Evolutionary conservation across 2,329 filamentous ascomycete genomes (phyloP).

Genomic region (Drechslerella dactyloides): DNA sequence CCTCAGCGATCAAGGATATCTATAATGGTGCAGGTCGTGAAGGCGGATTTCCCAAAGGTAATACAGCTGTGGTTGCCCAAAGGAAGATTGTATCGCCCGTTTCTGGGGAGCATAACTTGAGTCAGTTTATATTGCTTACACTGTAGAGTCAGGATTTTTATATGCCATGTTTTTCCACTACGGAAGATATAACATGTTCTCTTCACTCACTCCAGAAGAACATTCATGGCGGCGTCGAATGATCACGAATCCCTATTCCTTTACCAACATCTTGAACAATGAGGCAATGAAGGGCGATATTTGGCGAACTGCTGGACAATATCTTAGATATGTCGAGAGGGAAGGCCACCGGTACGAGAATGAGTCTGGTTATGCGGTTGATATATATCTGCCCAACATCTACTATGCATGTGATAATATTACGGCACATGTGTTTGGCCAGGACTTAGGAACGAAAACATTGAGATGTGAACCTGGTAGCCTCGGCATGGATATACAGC

Average conservation of each 20-base stretch:
- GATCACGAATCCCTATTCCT: constrained; percentile 47
- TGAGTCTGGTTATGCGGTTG: constrained; percentile 22
- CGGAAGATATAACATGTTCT: constrained; percentile 50
- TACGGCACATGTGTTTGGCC: constrained; percentile 48
- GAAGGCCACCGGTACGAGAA: constrained; percentile 23
- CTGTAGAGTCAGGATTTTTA: constrained; percentile 22
- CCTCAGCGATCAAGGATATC: constrained; percentile 67
- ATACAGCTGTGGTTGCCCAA: neutral
- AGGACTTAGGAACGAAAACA: constrained; percentile 31
- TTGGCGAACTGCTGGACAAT: constrained; percentile 35
- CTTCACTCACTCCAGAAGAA: constrained; percentile 37
- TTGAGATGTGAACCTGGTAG: constrained; percentile 10
- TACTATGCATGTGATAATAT: constrained; percentile 52
- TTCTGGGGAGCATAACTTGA: neutral
- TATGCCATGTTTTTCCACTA: constrained; percentile 51
- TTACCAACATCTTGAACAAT: constrained; percentile 41
- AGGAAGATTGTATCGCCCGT: neutral
- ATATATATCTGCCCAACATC: constrained; percentile 48
- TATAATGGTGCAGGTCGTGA: constrained; percentile 58
- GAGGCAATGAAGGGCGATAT: constrained; percentile 49
- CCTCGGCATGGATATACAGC: neutral
- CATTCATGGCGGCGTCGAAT: constrained; percentile 51
- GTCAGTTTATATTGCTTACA: neutral
- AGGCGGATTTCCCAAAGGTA: constrained; percentile 42
- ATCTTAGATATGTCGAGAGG: constrained; percentile 24